Percentiles rank a stretch among this genome's conserved stretches.
Evolutionary conservation across 345 rosid species (phyloP).

Genomic region (Chamaenerion angustifolium): DNA sequence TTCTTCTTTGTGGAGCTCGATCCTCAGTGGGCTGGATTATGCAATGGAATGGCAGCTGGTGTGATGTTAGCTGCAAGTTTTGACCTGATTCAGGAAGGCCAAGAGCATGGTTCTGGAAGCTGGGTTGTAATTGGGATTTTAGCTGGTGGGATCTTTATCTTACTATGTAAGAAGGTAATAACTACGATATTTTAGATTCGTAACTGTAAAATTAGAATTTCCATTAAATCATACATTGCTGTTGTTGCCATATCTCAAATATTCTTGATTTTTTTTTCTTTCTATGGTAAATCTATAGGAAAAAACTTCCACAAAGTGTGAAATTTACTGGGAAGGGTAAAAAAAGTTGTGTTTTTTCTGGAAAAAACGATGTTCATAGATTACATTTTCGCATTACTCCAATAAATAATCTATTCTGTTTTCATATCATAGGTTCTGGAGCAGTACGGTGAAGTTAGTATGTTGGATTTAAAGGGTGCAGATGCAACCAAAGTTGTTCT

Average conservation of each 20-base stretch:
- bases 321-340: too few species aligned
- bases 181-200: background rate
- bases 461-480: constrained; percentile 96
- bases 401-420: background rate
- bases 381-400: too few species aligned
- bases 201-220: background rate
- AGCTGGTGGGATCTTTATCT: constrained; percentile 77
- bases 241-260: too few species aligned
- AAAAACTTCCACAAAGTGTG: too few species aligned
- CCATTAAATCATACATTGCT: too few species aligned
- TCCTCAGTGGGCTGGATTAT: constrained; percentile 93
- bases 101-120: constrained; percentile 71
- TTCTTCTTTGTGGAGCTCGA: constrained; percentile 97
- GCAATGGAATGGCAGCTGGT: constrained; percentile 99
- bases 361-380: too few species aligned
- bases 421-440: constrained; percentile 57
- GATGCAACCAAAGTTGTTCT: constrained; percentile 93
- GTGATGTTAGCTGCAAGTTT: constrained; percentile 99
- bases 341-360: too few species aligned
- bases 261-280: too few species aligned
- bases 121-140: constrained; percentile 87
- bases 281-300: too few species aligned
- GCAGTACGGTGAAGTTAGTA: constrained; percentile 91
- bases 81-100: constrained; percentile 94
- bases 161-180: constrained; percentile 86